These are phyloP conservation scores for Phaeotremella fagi DNA, from an alignment of 768 basidiomycete species.

Conservation along the genomic window DNA sequence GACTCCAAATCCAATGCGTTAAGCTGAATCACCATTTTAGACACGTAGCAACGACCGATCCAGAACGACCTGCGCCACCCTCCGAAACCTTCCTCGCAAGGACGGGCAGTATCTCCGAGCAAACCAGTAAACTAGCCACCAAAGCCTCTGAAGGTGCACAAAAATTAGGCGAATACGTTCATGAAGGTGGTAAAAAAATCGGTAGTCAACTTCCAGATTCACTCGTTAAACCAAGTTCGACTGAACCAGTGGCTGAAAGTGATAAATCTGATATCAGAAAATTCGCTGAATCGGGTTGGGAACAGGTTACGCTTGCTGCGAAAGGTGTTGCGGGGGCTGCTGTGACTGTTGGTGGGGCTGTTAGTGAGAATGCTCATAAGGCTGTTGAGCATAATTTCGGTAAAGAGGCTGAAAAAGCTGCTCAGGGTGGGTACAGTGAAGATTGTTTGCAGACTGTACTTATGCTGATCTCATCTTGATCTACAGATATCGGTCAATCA, in stretches of 20 bases:
- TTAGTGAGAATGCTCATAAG: conserved; percentile 37
- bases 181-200: conserved; percentile 34
- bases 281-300: conserved; percentile 31
- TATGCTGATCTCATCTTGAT: not conserved
- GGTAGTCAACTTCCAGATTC: conserved; percentile 28
- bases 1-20: not conserved
- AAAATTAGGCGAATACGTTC: conserved; percentile 22
- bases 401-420: conserved; percentile 34
- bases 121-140: conserved; percentile 20
- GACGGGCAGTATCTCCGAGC: conserved; percentile 4
- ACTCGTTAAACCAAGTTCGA: conserved; percentile 12
- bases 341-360: conserved; percentile 22
- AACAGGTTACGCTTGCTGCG: conserved; percentile 33
- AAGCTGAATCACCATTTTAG: conserved; percentile 2
- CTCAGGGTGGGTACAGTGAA: conserved; percentile 30
- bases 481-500: conserved; percentile 34
- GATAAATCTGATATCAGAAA: conserved; percentile 29
- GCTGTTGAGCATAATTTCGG: conserved; percentile 42
- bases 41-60: conserved; percentile 25
- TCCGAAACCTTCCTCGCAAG: conserved; percentile 9
- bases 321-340: conserved; percentile 32
- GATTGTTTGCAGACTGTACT: not conserved
- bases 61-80: conserved; percentile 24
- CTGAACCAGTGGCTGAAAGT: conserved; percentile 23
- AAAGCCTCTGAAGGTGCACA: conserved; percentile 22